Evolutionary conservation across 169 alveolate genomes (phyloP).

Genomic region (Cryptosporidium parvum): DNA sequence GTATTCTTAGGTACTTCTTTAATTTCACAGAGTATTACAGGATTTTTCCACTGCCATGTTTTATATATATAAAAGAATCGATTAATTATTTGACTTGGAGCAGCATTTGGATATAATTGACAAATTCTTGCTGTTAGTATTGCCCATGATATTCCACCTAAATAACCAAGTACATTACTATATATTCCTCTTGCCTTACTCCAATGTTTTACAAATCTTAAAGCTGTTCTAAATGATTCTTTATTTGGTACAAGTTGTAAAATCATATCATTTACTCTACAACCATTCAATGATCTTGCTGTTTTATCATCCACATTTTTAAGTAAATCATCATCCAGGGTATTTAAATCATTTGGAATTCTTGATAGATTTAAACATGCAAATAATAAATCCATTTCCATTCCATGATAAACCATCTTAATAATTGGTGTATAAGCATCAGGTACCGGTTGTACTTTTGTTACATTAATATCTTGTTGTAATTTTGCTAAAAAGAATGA

Average conservation of each 20-base stretch:
- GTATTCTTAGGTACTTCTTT: slow-evolving; percentile 84
- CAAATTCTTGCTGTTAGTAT: slow-evolving; percentile 97
- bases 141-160: slow-evolving; percentile 99
- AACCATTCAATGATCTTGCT: slow-evolving; percentile 91
- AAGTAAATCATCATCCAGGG: slow-evolving; percentile 87
- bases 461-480: slow-evolving; percentile 90
- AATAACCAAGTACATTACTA: slow-evolving; percentile 92
- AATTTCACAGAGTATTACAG: slow-evolving; percentile 90
- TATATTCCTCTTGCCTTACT: slow-evolving; percentile 98
- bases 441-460: slow-evolving; percentile 93
- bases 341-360: slow-evolving; percentile 80
- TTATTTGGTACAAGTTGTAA: slow-evolving; percentile 93
- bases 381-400: slow-evolving; percentile 96
- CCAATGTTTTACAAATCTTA: slow-evolving; percentile 97
- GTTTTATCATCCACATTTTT: slow-evolving; percentile 89
- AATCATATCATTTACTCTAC: slow-evolving; percentile 95
- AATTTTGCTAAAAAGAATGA: slow-evolving; percentile 90
- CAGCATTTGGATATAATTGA: slow-evolving; percentile 94
- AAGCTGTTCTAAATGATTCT: slow-evolving; percentile 92
- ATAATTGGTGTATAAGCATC: slow-evolving; percentile 98
- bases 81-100: slow-evolving; percentile 90
- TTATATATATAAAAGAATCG: slow-evolving; percentile 94
- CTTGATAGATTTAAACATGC: slow-evolving; percentile 92
- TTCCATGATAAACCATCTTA: slow-evolving; percentile 91
- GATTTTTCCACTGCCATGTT: slow-evolving; percentile 91